Conservation (phyloP, 352 stramenopile genomes). For the Blastocystis sp. region DNA sequence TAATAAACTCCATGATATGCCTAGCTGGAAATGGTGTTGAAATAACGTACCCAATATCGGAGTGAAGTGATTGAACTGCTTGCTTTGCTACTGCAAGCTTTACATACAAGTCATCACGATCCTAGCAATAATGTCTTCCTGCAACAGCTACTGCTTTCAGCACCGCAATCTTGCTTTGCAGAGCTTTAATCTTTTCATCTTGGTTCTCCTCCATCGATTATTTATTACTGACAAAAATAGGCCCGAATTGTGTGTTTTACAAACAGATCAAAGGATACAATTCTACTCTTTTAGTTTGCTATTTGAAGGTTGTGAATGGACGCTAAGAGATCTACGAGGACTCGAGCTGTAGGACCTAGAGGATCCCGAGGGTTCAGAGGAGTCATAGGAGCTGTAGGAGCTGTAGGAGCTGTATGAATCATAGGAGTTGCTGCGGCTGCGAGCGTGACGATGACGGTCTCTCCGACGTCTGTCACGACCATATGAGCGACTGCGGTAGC, state of each 20-base stretch:
- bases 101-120: slow-evolving; percentile 37
- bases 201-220: slow-evolving; percentile 9
- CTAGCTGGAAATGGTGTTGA: background rate
- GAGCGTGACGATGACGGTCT: background rate
- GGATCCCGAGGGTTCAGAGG: background rate
- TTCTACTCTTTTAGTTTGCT: background rate
- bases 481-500: background rate
- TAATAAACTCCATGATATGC: slow-evolving; percentile 58
- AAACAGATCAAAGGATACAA: background rate
- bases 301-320: no score
- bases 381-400: background rate
- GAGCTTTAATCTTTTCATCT: slow-evolving; percentile 8
- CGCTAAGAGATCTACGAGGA: background rate
- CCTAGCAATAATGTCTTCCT: background rate
- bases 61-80: slow-evolving; percentile 20
- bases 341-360: background rate
- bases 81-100: slow-evolving; percentile 25
- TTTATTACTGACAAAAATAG: background rate
- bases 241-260: background rate
- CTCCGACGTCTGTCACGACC: background rate
- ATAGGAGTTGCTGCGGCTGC: background rate
- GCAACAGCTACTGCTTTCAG: slow-evolving; percentile 6
- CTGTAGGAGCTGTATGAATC: background rate
- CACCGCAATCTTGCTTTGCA: slow-evolving; percentile 49
- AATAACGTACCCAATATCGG: background rate